Evolutionary conservation across 331 rosid species (phyloP), one percentile per base, ranked within the genome.

Genomic region (Pyracantha coccinea): DNA sequence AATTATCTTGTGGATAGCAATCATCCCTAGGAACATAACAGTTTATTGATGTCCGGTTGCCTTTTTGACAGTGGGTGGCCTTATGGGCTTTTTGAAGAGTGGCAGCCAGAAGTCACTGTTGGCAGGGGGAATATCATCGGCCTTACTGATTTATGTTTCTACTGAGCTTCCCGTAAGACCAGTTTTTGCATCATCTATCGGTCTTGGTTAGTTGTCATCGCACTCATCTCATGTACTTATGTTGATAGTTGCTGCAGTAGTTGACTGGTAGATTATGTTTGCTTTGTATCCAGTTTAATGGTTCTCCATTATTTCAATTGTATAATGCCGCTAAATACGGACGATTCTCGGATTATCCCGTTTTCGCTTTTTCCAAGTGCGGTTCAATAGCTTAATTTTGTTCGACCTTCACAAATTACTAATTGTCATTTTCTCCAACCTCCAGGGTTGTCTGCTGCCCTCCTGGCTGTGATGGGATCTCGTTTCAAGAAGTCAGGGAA

Each of bases 401-500:
- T 60, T 81, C 66, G 15, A 59, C 27, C n/a, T 57, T 54, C 65
- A 78, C 72, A 19, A 8, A n/a, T 35, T 27, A 78, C 72, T 31
- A 16, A 8, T 31, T 32, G 19, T 65, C 35, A 50, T 65, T 45
- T 20, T 54, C 41, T 76, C 33, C 58, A 0, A 16, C 60, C 62
- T 75, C 19, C 85, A 95, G 98, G 98, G 69, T 73, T 95, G 72
- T 95, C 98, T 57, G 97, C 97, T 84, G 89, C 92, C 27, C 98
- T 95, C 70, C 85, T 95, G 73, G 91, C 61, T 28, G 94, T 89
- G 81, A 95, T 95, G 99, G 99, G 99, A 65, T 83, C 96, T 72
- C 99, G 99, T 44, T 95, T 88, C 78, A 92, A 83, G 91, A 89
- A 84, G 45, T 95, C 99, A 8, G 94, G 99, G 77, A 95, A 95